Conservation (phyloP, 129 eudicot genomes). For the Kitagawia praeruptora region DNA sequence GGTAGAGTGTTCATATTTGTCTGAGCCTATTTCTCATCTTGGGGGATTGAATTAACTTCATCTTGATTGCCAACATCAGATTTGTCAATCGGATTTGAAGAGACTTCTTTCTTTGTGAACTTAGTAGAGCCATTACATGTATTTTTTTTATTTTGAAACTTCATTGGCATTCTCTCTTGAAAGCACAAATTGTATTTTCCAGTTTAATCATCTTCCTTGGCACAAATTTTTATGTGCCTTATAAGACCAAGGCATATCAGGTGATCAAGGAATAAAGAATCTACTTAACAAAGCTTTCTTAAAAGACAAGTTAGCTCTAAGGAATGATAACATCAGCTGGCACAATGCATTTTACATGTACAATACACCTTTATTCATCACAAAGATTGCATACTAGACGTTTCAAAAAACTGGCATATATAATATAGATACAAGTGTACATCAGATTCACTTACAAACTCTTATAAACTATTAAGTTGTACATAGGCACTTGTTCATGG, state of each 20-base stretch:
- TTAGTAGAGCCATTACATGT: constrained; percentile 15
- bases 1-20: constrained; percentile 37
- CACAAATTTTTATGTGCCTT: too few relatives aligned
- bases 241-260: too few relatives aligned
- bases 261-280: too few relatives aligned
- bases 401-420: constrained; percentile 20
- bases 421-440: neutral
- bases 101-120: constrained; percentile 18
- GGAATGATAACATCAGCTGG: constrained; percentile 21
- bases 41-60: constrained; percentile 23
- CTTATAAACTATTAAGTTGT: too few relatives aligned
- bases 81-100: constrained; percentile 17
- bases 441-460: too few relatives aligned
- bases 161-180: too few relatives aligned
- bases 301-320: constrained; percentile 23
- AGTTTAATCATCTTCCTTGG: too few relatives aligned
- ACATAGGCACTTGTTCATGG: too few relatives aligned
- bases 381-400: neutral
- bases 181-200: too few relatives aligned
- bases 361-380: constrained; percentile 20
- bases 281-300: too few relatives aligned
- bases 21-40: constrained; percentile 41
- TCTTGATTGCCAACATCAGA: constrained; percentile 13
- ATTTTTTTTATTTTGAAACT: too few relatives aligned
- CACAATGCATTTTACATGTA: constrained; percentile 36